Conservation (phyloP, 306 rosid species). For the Trifolium repens region DNA sequence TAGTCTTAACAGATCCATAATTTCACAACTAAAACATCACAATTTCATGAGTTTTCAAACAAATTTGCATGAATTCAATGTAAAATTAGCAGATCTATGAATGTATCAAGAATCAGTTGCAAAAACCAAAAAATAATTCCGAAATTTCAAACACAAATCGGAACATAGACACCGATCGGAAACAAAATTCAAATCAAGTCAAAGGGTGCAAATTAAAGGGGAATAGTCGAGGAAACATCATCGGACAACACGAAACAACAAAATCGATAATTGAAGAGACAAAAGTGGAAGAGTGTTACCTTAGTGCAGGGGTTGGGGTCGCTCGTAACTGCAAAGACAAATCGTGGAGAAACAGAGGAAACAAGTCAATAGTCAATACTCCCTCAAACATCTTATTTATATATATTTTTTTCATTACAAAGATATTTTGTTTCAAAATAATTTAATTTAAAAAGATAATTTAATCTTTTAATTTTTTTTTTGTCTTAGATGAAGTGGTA, state of each 20-base stretch:
- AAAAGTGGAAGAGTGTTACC: background rate
- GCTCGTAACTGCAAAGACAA: background rate
- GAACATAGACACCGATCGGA: background rate
- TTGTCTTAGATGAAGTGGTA: no score
- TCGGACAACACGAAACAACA: background rate
- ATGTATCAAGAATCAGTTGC: background rate
- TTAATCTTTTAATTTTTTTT: no score
- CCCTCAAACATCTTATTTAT: background rate
- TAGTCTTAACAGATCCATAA: constrained; percentile 2
- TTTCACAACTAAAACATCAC: background rate
- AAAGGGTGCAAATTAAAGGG: background rate
- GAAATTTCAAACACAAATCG: background rate
- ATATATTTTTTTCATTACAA: no score
- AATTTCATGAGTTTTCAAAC: background rate
- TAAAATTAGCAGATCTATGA: constrained; percentile 11
- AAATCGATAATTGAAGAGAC: background rate
- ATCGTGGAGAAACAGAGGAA: background rate
- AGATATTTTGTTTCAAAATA: no score
- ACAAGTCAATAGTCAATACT: background rate
- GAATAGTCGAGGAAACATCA: background rate
- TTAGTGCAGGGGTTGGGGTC: background rate
- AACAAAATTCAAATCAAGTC: constrained; percentile 14
- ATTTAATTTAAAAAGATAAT: no score
- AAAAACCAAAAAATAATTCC: background rate
- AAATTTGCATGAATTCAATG: background rate